Evolutionary conservation across 2,329 filamentous ascomycete species (phyloP), one percentile per base, ranked within the genome.

Genomic region (Microdochium bolleyi): DNA sequence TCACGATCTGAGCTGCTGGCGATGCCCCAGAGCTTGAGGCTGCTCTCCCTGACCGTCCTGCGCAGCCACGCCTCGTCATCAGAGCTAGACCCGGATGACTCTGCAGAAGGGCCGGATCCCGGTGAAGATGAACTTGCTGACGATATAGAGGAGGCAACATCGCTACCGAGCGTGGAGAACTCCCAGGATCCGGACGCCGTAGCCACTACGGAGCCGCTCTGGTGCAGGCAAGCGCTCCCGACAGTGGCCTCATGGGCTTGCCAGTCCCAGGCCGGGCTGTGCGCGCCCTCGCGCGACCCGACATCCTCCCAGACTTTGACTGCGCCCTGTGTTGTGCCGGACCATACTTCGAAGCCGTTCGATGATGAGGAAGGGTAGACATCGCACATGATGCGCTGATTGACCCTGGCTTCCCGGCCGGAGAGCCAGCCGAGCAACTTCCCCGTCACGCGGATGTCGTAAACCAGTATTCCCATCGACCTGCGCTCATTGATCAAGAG

Each of bases 401-500:
- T 82, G 0, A 76, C 78, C 2, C 62, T 61, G 3, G 77, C 73
- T 7, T 68, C 64, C 22, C 82, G 75, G 3, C 78, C 80, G 0
- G 69, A 63, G 11, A 85, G 66, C 51, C 74, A 73, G n/a, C 73
- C 73, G 2, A 86, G 70, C n/a, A 84, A 69, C 57, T 73, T 72
- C 9, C 80, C 77, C 2, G 79, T 76, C 8, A 79, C 80, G 19
- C 83, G 76, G 32, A 86, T 74, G 60, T 86, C 83, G 65, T 85
- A 86, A 2, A 86, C 75, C 24, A 85, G 67, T 37, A 85, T 61
- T 2, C 80, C 78, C 5, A 61, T 64, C 0, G 80, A 74, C 57
- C 75, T 75, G 4, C 83, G 74, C 69, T 86, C 83, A 58, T 79
- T 81, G 49, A 85, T 70, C n/a, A 82, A 67, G 21, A 86, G 70